These are phyloP conservation scores for Alternaria burnsii DNA, from an alignment of 2,329 filamentous ascomycete genomes.

Conservation along the genomic window DNA sequence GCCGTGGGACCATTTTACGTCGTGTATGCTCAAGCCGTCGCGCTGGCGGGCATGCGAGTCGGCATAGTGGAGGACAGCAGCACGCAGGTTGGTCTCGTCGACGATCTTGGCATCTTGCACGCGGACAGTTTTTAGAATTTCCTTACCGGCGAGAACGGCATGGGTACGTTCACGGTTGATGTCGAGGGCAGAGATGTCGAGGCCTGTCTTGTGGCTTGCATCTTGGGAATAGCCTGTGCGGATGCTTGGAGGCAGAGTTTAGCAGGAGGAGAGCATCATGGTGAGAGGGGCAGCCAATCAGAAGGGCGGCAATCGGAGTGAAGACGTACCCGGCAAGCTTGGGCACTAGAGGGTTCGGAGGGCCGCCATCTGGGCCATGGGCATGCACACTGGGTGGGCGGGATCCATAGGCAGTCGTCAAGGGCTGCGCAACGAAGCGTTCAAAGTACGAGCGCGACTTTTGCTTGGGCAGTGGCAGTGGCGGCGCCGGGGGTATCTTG, in stretches of 20 bases:
- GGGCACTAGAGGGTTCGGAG: constrained; percentile 48
- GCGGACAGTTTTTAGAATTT: constrained; percentile 71
- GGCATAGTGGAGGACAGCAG: constrained; percentile 66
- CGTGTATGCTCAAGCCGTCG: constrained; percentile 68
- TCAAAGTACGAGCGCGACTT: constrained; percentile 53
- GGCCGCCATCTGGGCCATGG: constrained; percentile 48
- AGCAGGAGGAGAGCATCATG: constrained; percentile 8
- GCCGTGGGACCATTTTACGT: constrained; percentile 74
- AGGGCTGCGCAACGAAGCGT: constrained; percentile 64
- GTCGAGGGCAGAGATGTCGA: constrained; percentile 69
- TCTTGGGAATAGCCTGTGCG: constrained; percentile 62
- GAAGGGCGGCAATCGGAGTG: background rate
- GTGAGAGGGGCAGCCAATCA: constrained; percentile 7
- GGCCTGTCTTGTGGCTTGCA: constrained; percentile 69
- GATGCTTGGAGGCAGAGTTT: constrained; percentile 34
- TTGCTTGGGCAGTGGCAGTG: constrained; percentile 47
- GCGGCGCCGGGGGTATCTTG: constrained; percentile 45
- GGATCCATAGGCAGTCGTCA: constrained; percentile 60
- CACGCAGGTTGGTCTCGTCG: constrained; percentile 70
- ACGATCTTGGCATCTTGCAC: constrained; percentile 65
- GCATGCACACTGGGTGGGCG: constrained; percentile 62
- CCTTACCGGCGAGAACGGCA: constrained; percentile 70
- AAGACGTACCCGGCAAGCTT: constrained; percentile 48
- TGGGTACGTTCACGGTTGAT: constrained; percentile 70
- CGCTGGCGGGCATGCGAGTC: constrained; percentile 60